Evolutionary conservation across 78 protist species (phyloP).

Genomic region (Guillardia theta): DNA sequence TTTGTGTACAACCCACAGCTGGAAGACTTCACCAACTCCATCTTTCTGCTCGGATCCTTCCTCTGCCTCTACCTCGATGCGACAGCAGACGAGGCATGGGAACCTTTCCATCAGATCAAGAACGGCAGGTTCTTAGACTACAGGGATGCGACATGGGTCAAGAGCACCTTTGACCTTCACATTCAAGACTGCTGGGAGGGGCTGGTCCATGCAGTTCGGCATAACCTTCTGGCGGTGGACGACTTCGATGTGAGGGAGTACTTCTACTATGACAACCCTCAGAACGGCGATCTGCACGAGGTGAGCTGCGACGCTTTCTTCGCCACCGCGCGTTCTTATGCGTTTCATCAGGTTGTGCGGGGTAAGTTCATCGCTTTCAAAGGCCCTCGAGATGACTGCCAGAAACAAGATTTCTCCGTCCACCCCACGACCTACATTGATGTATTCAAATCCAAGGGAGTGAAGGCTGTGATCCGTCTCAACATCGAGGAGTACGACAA

Average conservation of each 20-base stretch:
- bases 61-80: neutral
- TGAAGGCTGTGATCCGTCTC: neutral
- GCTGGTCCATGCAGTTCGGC: neutral
- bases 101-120: neutral
- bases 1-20: neutral
- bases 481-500: too few relatives aligned
- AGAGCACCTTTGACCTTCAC: conserved; percentile 1
- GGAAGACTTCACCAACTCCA: neutral
- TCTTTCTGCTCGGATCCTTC: conserved; percentile 19
- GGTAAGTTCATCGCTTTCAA: neutral
- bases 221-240: neutral
- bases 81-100: conserved; percentile 61
- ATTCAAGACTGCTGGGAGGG: conserved; percentile 30
- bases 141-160: neutral
- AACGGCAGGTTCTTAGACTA: neutral
- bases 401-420: too few relatives aligned
- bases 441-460: neutral
- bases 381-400: too few relatives aligned
- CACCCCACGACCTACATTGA: too few relatives aligned
- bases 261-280: neutral
- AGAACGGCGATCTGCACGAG: neutral
- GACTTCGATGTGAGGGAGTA: neutral
- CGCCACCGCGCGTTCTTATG: too few relatives aligned
- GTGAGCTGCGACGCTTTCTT: too few relatives aligned
- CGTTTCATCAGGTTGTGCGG: neutral